Conservation (phyloP, 1,284 basidiomycete genomes). For the Taiwanofungus camphoratus region DNA sequence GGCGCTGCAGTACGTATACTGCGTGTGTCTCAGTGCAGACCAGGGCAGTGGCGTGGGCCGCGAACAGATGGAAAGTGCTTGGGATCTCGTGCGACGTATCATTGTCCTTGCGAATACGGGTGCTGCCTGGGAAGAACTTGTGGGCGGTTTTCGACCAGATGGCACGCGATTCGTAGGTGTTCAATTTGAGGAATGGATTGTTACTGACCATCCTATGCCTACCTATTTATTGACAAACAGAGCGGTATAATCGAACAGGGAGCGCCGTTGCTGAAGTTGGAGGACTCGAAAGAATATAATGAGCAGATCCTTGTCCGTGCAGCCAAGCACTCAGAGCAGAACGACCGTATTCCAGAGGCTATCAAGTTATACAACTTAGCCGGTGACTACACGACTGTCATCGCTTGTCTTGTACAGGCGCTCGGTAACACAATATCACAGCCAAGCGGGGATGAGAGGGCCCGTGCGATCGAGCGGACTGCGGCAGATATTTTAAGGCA, state of each 20-base stretch:
- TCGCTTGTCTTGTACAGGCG: constrained; percentile 83
- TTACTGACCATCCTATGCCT: background rate
- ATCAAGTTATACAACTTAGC: constrained; percentile 96
- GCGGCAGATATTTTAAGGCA: constrained; percentile 82
- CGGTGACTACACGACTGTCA: constrained; percentile 85
- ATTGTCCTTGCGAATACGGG: constrained; percentile 85
- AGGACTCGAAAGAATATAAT: constrained; percentile 71
- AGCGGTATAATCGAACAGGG: constrained; percentile 86
- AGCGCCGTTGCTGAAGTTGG: constrained; percentile 71
- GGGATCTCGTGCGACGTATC: constrained; percentile 85
- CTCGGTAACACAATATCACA: constrained; percentile 81
- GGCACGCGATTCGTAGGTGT: constrained; percentile 79
- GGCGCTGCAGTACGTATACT: constrained; percentile 94
- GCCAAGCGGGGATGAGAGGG: constrained; percentile 61
- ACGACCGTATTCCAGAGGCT: constrained; percentile 81
- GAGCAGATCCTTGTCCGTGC: constrained; percentile 80
- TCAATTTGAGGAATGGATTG: background rate
- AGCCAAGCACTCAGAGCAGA: constrained; percentile 70
- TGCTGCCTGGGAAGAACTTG: constrained; percentile 81
- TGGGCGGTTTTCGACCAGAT: constrained; percentile 87
- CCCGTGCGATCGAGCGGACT: constrained; percentile 67
- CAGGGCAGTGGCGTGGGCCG: constrained; percentile 65
- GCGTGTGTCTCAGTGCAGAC: constrained; percentile 79
- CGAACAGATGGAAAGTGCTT: constrained; percentile 80
- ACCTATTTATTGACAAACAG: constrained; percentile 32